Evolutionary conservation across 1,284 basidiomycete species (phyloP).

Genomic region (Sphaerobolus stellatus): DNA sequence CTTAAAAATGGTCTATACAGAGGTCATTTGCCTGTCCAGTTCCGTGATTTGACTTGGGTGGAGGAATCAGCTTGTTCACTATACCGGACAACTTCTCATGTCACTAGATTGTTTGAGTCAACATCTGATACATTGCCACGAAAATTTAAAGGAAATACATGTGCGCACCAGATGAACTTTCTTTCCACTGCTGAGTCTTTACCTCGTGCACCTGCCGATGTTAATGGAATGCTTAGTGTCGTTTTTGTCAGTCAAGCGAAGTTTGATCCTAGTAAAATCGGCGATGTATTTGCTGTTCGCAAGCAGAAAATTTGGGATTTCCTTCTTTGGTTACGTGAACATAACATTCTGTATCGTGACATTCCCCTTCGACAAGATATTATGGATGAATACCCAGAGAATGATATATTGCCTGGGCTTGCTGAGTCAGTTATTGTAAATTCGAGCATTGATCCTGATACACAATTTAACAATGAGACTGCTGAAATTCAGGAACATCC

Average conservation of each 20-base stretch:
- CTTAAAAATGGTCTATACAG: slow-evolving; percentile 1
- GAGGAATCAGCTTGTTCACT: slow-evolving; percentile 13
- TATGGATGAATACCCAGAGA: slow-evolving; percentile 5
- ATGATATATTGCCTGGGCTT: slow-evolving; percentile 8
- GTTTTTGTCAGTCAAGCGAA: slow-evolving; percentile 26
- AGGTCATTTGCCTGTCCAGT: neutral
- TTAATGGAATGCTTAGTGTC: slow-evolving; percentile 22
- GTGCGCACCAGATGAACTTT: slow-evolving; percentile 20
- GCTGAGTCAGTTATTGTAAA: slow-evolving; percentile 1
- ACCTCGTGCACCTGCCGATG: slow-evolving; percentile 21
- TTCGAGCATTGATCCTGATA: neutral
- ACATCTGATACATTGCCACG: neutral
- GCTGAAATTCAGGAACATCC: slow-evolving; percentile 7
- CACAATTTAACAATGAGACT: slow-evolving; percentile 3
- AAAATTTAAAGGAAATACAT: slow-evolving; percentile 13
- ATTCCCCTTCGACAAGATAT: neutral
- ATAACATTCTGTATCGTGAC: slow-evolving; percentile 8
- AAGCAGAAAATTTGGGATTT: no score
- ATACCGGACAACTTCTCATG: slow-evolving; percentile 14
- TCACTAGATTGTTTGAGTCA: slow-evolving; percentile 9
- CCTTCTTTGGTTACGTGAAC: neutral
- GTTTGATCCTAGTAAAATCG: slow-evolving; percentile 12
- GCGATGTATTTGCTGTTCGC: no score
- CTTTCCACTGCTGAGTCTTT: slow-evolving; percentile 22
- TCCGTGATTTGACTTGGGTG: slow-evolving; percentile 12